phyloP scores from a whole-genome alignment of 2,329 filamentous ascomycete genomes.

The Fusarium sp. region DNA sequence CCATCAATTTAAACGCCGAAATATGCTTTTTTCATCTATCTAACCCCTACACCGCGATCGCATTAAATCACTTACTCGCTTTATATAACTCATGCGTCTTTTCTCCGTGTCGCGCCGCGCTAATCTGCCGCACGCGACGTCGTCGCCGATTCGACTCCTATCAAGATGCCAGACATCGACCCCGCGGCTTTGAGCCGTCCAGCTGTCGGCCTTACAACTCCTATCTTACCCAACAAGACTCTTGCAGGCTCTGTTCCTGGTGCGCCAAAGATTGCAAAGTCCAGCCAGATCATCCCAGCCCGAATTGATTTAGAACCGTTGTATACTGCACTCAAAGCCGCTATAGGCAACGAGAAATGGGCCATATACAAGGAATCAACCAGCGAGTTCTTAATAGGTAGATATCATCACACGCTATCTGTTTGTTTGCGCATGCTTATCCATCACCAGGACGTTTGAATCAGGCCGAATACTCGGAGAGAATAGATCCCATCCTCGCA shows the following conservation, averaged over 20 bases:
- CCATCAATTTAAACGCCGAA: conserved; percentile 57
- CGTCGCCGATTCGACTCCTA: conserved; percentile 47
- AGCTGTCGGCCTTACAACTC: conserved; percentile 67
- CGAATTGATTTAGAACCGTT: conserved; percentile 76
- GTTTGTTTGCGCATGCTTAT: conserved; percentile 45
- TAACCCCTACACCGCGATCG: conserved; percentile 57
- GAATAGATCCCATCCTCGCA: conserved; percentile 70
- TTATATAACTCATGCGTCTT: conserved; percentile 58
- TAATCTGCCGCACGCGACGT: conserved; percentile 61
- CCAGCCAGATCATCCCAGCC: conserved; percentile 71
- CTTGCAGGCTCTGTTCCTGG: conserved; percentile 65
- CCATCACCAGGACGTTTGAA: conserved; percentile 67
- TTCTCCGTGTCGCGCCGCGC: conserved; percentile 60
- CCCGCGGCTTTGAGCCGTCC: conserved; percentile 75
- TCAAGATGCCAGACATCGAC: conserved; percentile 75
- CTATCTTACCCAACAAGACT: conserved; percentile 68
- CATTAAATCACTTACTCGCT: conserved; percentile 53
- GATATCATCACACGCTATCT: conserved; percentile 10
- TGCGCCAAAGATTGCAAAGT: conserved; percentile 66
- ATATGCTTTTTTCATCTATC: conserved; percentile 59
- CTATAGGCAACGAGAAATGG: conserved; percentile 72
- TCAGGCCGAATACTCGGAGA: conserved; percentile 69
- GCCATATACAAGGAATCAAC: conserved; percentile 72
- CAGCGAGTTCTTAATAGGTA: conserved; percentile 73
- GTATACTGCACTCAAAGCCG: conserved; percentile 70